Evolutionary conservation across 139 green algal species (phyloP), one percentile per base, ranked within the genome.

Genomic region (Volvox africanus): DNA sequence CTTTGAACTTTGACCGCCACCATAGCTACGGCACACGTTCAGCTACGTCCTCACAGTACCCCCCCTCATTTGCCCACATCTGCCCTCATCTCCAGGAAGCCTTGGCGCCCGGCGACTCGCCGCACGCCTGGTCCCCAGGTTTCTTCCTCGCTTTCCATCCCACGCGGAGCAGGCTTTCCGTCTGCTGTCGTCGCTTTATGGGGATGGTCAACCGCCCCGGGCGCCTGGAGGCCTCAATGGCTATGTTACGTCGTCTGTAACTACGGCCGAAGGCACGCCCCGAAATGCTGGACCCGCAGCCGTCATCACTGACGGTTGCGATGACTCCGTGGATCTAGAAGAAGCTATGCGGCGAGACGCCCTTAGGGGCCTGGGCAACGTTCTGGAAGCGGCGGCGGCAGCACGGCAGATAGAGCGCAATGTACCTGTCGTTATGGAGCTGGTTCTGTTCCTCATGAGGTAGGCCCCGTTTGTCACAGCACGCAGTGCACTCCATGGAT

Each of bases 71-170:
- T n/a, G n/a, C n/a, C n/a, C n/a, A n/a, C n/a, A 35, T 20, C 16
- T 24, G 36, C 36, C 37, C 80, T 30, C 24, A n/a, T 17, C 50
- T n/a, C 67, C 86, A 91, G 90, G 85, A 32, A 93, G 77, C 77
- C 50, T 86, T 5, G 90, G 93, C 37, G 62, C 55, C 37, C 85
- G 87, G 14, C 91, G 94, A 0, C 92, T 96, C 16, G 94, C 93
- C 1, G 93, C 94, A 1, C 91, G 93, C 36, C 87, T 96, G 65
- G 55, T 96, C 11, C 94, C 94, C 0, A 86, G 92, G 26, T 96
- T 95, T 69, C 81, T 93, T 1, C 61, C 68, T 0, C 88, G 69
- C 76, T 96, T 93, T 76, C 94, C 94, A 30, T 71, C 91, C 22
- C 92, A 95, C 22, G 22, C 84, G 2, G 89, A 95, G 20, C 37